phyloP scores from a whole-genome alignment of 768 basidiomycete species.

The Psilocybe azurescens region DNA sequence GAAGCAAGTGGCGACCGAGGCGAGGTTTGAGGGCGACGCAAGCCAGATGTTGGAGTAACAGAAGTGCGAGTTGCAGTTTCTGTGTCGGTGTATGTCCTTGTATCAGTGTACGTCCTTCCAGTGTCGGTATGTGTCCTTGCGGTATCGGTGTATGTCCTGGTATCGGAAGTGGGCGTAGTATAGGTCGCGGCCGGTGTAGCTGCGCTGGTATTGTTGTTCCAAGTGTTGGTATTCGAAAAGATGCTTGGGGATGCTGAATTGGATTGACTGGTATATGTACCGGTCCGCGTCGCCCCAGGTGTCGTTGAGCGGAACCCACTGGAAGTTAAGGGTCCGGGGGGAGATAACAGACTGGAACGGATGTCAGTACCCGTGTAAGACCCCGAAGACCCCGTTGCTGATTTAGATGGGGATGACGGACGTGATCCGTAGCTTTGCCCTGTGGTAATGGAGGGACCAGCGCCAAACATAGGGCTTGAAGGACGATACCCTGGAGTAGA shows the following conservation, averaged over 20 bases:
- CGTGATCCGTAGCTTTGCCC: constrained; percentile 44
- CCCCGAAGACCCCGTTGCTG: constrained; percentile 35
- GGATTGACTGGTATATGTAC: constrained; percentile 33
- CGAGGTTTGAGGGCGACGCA: constrained; percentile 67
- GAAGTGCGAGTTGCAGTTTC: constrained; percentile 49
- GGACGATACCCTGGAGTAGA: constrained; percentile 54
- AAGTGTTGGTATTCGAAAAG: constrained; percentile 42
- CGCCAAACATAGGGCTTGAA: constrained; percentile 41
- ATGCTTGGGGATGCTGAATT: constrained; percentile 41
- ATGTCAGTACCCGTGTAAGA: constrained; percentile 42
- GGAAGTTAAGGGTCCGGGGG: constrained; percentile 42
- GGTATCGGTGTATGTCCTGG: constrained; percentile 29
- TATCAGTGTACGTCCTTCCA: neutral
- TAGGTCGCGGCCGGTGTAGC: constrained; percentile 39
- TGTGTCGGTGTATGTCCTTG: constrained; percentile 19
- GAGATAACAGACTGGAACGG: constrained; percentile 49
- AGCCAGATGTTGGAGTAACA: constrained; percentile 53
- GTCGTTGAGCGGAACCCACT: constrained; percentile 37
- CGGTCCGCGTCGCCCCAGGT: constrained; percentile 30
- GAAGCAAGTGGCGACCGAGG: constrained; percentile 76
- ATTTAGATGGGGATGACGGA: constrained; percentile 53
- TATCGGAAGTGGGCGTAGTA: constrained; percentile 33
- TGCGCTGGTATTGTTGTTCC: constrained; percentile 34
- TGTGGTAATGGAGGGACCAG: constrained; percentile 33
- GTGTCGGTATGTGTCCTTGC: constrained; percentile 18